phyloP scores from a whole-genome alignment of 495 filamentous ascomycete species.

The Evansstolkia leycettana region DNA sequence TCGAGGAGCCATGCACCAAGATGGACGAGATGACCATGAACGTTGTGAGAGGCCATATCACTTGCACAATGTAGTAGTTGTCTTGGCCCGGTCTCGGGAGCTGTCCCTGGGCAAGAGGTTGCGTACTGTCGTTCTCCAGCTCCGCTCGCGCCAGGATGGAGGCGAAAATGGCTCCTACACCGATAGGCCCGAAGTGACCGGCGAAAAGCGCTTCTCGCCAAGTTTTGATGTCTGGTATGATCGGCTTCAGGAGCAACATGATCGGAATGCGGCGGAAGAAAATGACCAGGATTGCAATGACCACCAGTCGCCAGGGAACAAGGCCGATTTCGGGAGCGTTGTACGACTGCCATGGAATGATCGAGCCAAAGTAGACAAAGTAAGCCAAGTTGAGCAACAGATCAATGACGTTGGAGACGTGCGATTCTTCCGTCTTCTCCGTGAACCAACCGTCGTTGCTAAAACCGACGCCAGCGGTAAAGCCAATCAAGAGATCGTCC shows the following conservation, averaged over 20 bases:
- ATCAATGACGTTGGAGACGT: conserved; percentile 99
- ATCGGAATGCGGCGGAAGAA: conserved; percentile 95
- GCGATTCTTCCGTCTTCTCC: conserved; percentile 95
- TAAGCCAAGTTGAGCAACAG: conserved; percentile 92
- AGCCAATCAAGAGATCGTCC: conserved; percentile 95
- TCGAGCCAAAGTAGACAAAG: conserved; percentile 94
- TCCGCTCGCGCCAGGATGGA: conserved; percentile 86
- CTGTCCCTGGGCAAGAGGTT: conserved; percentile 53
- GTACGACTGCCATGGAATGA: conserved; percentile 88
- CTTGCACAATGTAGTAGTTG: conserved; percentile 57
- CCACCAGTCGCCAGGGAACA: conserved; percentile 74
- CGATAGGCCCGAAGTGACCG: conserved; percentile 96
- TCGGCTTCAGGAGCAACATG: conserved; percentile 81
- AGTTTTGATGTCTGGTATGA: conserved; percentile 95
- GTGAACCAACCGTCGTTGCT: conserved; percentile 99
- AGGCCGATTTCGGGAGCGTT: conserved; percentile 60
- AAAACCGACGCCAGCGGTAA: conserved; percentile 90
- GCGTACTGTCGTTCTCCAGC: conserved; percentile 58
- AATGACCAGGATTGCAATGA: conserved; percentile 84
- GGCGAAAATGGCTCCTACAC: conserved; percentile 93
- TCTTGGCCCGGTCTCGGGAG: conserved; percentile 38
- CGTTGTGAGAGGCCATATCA: conserved; percentile 94
- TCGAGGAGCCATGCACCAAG: conserved; percentile 90
- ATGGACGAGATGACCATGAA: conserved; percentile 95
- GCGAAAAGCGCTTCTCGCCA: conserved; percentile 98